Base-by-base conservation (phyloP, 371 early-diverging fungal genomes). In the Rozella allomycis region DNA sequence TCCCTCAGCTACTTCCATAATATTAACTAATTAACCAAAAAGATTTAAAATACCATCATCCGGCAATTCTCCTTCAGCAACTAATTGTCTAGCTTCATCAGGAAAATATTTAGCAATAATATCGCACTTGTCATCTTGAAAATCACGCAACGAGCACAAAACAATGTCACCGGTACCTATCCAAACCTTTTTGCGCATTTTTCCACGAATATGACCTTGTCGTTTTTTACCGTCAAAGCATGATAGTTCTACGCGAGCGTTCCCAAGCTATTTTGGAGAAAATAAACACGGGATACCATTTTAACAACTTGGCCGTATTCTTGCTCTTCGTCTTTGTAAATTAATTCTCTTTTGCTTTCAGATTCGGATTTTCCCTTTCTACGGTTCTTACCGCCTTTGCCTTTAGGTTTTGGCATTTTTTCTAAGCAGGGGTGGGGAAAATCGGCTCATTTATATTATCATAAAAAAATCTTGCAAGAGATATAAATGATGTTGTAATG, bases 141-240 rank as follows among this genome's bases (percentile, higher is more conserved):
- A 96, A 40, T 97, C 94, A 49, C 97, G 73, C 40, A 94, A 65
- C 17, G 82, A 78, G 4, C 97, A 52, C 31, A 98, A 63, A 6
- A 98, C 72, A 34, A 96, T 77, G 50, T 97, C 97, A 39, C 94
- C 93, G 37, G 70, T 74, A 47, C 75, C 74, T 51, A 98, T 90
- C 94, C 88, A 74, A 40, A 82, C 83, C 68, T 87, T 84, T 64
- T 93, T 97, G 47, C 90, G 71, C 73, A 97, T 74, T 47, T 79
- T 84, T 36, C 99, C 99, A 41, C 98, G 78, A 55, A 97, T 84
- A 42, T 84, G 86, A 37, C 84, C 96, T 49, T 84, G 54, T 31
- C 97, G 72, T 54, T 73, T 84, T 22, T 67, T 65, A 32, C 87
- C 85, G 56, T 97, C 97, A 42, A 79, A 74, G 55, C 97, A 86